Evolutionary conservation across 352 stramenopile species (phyloP), one percentile per base, ranked within the genome.

Genomic region (Aphanomyces cochlioides): DNA sequence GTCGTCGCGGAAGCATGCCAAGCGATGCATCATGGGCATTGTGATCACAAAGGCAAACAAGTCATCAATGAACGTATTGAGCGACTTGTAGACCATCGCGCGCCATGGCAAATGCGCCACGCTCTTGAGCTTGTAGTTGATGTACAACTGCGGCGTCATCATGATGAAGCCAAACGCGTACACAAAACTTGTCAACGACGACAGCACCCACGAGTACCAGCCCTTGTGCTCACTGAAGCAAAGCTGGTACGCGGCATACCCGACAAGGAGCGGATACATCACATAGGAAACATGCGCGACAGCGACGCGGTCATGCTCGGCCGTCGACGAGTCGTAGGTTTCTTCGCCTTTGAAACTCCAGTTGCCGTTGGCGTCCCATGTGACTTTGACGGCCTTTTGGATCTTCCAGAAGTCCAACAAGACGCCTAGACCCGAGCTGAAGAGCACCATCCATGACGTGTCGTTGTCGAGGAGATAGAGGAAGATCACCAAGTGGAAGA

Each of bases 131-230:
- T 98, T 98, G 88, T 98, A 99, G 75, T 99, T 99, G 75, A 98
- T 98, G 77, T 98, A 98, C 15, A 99, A 73, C 79, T 99, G 96
- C 66, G 96, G 96, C 41, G 95, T 99, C 96, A 99, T 98, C 89
- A 98, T 98, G 75, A 99, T 97, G 75, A 99, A 99, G n/a, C 96
- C 96, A 76, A 99, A 98, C 69, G 96, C 95, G 75, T 99, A 99
- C 43, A 99, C 96, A 71, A 98, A 99, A 63, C 96, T 97, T 56
- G 96, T 98, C 21, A 98, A 85, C 36, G 90, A 98, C 68, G 90
- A 97, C 28, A 99, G 78, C 37, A 98, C 79, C 97, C 97, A 99
- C 57, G 88, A 97, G 79, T 99, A 99, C 96, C 97, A 99, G 56
- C 90, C 86, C 73, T 93, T 91, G 82, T 99, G 96, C 59, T 94